Evolutionary conservation across 345 rosid genomes (phyloP).

Genomic region (Barbarea vulgaris): DNA sequence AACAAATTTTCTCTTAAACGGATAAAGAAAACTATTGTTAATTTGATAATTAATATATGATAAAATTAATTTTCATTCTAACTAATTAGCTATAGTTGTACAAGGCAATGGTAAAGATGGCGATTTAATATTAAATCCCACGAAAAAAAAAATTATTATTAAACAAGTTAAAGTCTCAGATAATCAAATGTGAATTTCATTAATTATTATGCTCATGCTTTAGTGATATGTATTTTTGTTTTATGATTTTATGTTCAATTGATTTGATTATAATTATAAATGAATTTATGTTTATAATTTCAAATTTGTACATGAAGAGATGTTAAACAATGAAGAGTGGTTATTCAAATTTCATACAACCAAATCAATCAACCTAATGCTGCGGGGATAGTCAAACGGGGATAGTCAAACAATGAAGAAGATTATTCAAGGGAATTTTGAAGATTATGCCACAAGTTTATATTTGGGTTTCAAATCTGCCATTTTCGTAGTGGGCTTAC

Average conservation of each 20-base stretch:
- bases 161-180: background rate
- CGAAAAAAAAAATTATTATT: too few species aligned
- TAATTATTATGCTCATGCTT: background rate
- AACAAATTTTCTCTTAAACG: background rate
- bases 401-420: background rate
- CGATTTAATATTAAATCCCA: background rate
- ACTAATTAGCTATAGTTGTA: background rate
- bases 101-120: background rate
- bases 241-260: background rate
- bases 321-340: background rate
- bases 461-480: too few species aligned
- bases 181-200: background rate
- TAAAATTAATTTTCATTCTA: background rate
- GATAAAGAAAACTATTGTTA: background rate
- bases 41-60: background rate
- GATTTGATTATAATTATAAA: background rate
- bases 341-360: background rate
- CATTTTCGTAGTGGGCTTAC: too few species aligned
- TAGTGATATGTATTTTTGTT: background rate
- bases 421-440: too few species aligned
- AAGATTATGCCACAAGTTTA: too few species aligned
- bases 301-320: background rate
- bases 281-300: background rate
- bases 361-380: background rate
- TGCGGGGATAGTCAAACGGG: background rate